Percentiles rank a stretch among this genome's conserved stretches.
These are phyloP conservation scores for Saxispiralis lemnorum DNA, from an alignment of 495 filamentous ascomycete genomes.

Conservation along the genomic window DNA sequence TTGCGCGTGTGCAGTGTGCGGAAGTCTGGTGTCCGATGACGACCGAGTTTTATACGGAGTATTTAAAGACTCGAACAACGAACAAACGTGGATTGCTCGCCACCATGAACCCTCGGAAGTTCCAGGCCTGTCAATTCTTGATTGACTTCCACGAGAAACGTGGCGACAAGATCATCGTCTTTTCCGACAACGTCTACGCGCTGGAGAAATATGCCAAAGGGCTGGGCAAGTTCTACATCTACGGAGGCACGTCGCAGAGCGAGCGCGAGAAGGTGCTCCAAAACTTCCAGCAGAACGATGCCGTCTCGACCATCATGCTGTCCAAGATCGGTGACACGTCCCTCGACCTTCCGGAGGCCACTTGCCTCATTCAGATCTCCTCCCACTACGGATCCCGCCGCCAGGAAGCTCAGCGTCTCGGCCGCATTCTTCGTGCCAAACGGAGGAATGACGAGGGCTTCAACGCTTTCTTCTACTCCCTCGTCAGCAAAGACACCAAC, in stretches of 20 bases:
- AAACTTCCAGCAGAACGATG: constrained; percentile 90
- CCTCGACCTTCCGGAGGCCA: constrained; percentile 89
- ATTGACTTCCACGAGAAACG: constrained; percentile 95
- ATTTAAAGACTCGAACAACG: constrained; percentile 52
- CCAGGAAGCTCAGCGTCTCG: constrained; percentile 89
- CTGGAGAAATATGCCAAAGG: constrained; percentile 70
- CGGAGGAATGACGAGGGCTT: constrained; percentile 95
- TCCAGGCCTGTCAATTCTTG: constrained; percentile 89
- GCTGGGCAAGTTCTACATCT: constrained; percentile 81
- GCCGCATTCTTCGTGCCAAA: constrained; percentile 89
- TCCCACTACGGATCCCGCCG: constrained; percentile 95
- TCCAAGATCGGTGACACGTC: constrained; percentile 98
- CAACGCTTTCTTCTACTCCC: constrained; percentile 97
- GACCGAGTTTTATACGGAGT: constrained; percentile 91
- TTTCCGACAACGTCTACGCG: constrained; percentile 95
- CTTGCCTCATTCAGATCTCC: constrained; percentile 93
- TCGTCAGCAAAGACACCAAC: constrained; percentile 90
- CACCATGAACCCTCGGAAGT: constrained; percentile 95
- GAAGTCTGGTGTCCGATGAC: constrained; percentile 99
- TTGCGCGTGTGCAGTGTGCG: constrained; percentile 91
- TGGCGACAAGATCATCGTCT: constrained; percentile 97
- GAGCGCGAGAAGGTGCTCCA: constrained; percentile 83
- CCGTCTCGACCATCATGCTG: constrained; percentile 89
- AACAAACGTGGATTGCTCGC: constrained; percentile 61
- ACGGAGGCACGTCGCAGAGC: constrained; percentile 66